Evolutionary conservation across 371 early-diverging fungal species (phyloP), one percentile per base, ranked within the genome.

Genomic region (Catenaria anguillulae): DNA sequence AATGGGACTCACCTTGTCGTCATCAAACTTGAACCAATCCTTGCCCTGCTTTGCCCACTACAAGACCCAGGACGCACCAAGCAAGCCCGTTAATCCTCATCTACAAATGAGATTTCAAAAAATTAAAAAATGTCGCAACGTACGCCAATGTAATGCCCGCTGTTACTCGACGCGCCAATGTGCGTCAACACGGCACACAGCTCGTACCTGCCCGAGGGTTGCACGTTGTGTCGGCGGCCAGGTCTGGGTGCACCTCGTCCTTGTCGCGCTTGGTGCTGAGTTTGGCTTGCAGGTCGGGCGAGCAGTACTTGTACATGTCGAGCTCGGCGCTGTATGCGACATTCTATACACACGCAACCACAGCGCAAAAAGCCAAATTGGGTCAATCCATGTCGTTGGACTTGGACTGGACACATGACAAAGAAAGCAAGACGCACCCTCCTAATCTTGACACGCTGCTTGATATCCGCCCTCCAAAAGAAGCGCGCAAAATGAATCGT

Each of bases 21-120:
- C 98, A 70, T 97, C 94, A 68, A 86, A 97, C 70, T 94, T 91
- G 72, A 81, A 79, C 92, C 92, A 91, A 66, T 87, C 80, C 63
- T 50, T 50, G 26, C 29, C 52, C 23, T 46, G 10, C 52, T 50
- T 50, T 26, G 29, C 52, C 52, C 52, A 50, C 52, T 50, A 19
- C 31, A 50, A 10, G 46, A n/a, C 3, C 8, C 37, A 37, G 37
- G 8, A 37, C 8, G 4, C 37, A 37, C 4, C 8, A 13, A 4
- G 37, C 37, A 37, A 13, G 37, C 13, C 37, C 4, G 37, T 37
- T 37, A 4, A 13, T 4, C 8, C 8, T 37, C 37, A 13, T 13
- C 8, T 37, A 8, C 37, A 13, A n/a, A 10, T 40, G 40, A 40
- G 10, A 40, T n/a, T 54, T 60, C 46, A 4, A 56, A 10, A 55